Base-by-base conservation (phyloP, 176 grass and related monocot species). In the Lolium perenne region DNA sequence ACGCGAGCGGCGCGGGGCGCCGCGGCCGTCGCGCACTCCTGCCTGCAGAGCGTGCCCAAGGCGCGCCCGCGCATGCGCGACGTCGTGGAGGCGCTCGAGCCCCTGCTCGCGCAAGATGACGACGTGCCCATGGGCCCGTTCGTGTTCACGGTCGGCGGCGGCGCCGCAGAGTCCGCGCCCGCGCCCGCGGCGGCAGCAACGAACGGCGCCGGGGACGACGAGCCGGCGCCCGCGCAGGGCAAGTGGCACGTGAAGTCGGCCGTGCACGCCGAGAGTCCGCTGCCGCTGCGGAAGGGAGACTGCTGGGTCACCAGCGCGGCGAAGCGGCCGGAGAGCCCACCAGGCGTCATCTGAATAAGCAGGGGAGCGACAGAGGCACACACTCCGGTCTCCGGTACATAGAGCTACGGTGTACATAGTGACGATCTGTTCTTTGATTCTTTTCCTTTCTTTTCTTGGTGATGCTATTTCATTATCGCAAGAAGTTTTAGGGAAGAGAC, bases 21-120 rank as follows among this genome's bases (percentile, higher is more conserved):
- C 0, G 96, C 96, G 0, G 77, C 54, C 18, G 90, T 98, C 0
- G 96, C 96, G 8, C 84, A 94, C 86, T 20, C 83, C 38, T 98
- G 96, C 90, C 87, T 98, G 63, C 89, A 91, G 89, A 86, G 86
- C 73, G 74, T 83, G 56, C 93, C 91, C 25, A 94, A 94, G 88
- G 77, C 87, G 18, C 64, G 96, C 5, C 96, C 96, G 8, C 0
- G 1, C 73, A 94, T 95, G 93, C 89, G 91, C 61, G 90, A 88
- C 50, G 93, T 98, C 55, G 96, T 98, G 0, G 88, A 92, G 25
- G 83, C 81, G 48, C 87, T 98, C 54, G 93, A 95, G 90, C 91
- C 96, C 32, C 80, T 98, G 59, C 89, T 98, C 59, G 85, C 83
- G 15, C 72, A 95, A 48, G 89, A 92, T 10, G 87, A 89, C 15